phyloP scores from a whole-genome alignment of 345 rosid genomes.

The Citrus glauca region DNA sequence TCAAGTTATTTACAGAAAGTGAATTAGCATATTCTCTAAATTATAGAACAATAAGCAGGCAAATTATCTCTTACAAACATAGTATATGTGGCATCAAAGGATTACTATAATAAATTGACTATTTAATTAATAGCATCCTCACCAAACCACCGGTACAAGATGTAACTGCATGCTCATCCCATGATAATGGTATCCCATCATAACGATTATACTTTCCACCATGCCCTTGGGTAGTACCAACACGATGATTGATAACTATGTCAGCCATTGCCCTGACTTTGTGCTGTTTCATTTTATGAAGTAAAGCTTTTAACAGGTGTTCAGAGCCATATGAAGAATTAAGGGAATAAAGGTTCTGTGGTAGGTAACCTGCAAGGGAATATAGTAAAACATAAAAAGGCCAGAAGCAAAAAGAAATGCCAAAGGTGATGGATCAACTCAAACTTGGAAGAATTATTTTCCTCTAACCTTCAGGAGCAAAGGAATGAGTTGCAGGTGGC shows the following conservation, averaged over 20 bases:
- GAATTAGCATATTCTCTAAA: neutral
- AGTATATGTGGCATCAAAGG: neutral
- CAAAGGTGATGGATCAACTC: neutral
- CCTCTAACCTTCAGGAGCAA: conserved; percentile 72
- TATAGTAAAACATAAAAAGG: neutral
- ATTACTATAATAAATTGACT: neutral
- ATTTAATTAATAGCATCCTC: conserved; percentile 13
- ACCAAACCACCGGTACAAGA: conserved; percentile 90
- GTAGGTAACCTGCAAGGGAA: conserved; percentile 67
- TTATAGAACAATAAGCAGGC: neutral
- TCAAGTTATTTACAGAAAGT: neutral
- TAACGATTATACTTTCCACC: conserved; percentile 85
- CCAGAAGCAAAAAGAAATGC: neutral
- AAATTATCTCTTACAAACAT: neutral
- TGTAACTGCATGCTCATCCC: conserved; percentile 89
- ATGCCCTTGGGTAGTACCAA: conserved; percentile 79
- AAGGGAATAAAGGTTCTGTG: conserved; percentile 75
- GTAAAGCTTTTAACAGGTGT: conserved; percentile 55
- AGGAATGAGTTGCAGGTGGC: conserved; percentile 76
- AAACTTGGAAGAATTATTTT: neutral
- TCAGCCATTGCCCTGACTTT: conserved; percentile 94
- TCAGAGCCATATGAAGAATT: conserved; percentile 86
- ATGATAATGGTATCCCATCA: conserved; percentile 76
- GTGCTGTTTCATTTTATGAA: conserved; percentile 67
- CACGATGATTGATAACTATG: conserved; percentile 88